These are phyloP conservation scores for Atalantia buxifolia DNA, from an alignment of 345 rosid genomes.

Conservation along the genomic window DNA sequence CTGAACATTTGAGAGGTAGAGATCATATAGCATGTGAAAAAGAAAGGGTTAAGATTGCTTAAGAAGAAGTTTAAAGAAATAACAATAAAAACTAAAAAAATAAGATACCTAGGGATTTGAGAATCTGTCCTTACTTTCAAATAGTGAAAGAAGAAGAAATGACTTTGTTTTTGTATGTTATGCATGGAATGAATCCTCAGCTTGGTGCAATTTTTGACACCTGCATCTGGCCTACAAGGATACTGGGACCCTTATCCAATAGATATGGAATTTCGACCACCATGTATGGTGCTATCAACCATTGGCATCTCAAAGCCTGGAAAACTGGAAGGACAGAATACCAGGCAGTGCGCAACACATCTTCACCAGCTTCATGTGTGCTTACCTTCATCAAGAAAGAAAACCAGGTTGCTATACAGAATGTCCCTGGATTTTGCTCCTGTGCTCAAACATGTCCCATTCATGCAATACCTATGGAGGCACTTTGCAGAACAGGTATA, in stretches of 20 bases:
- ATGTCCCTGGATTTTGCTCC: constrained; percentile 98
- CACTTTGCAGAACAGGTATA: constrained; percentile 92
- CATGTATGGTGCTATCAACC: constrained; percentile 92
- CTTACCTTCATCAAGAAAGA: constrained; percentile 81
- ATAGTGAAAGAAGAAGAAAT: constrained; percentile 1
- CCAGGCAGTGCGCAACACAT: constrained; percentile 74
- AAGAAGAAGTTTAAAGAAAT: neutral
- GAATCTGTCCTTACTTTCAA: neutral
- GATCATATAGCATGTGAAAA: too few relatives aligned
- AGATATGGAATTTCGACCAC: constrained; percentile 96
- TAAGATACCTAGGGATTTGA: neutral
- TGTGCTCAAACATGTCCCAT: constrained; percentile 71
- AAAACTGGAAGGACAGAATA: constrained; percentile 74
- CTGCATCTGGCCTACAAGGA: constrained; percentile 89
- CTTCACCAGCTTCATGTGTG: constrained; percentile 98
- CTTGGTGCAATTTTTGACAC: constrained; percentile 87
- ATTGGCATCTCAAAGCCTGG: constrained; percentile 98
- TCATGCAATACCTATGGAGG: constrained; percentile 85
- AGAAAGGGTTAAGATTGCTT: neutral
- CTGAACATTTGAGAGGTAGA: neutral
- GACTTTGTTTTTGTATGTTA: neutral
- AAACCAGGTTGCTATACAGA: constrained; percentile 81
- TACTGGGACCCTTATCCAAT: constrained; percentile 99
- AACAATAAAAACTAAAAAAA: neutral
- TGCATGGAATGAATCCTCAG: constrained; percentile 36